phyloP scores from a whole-genome alignment of 2,329 filamentous ascomycete genomes.

The Ophiosphaerella korrae region DNA sequence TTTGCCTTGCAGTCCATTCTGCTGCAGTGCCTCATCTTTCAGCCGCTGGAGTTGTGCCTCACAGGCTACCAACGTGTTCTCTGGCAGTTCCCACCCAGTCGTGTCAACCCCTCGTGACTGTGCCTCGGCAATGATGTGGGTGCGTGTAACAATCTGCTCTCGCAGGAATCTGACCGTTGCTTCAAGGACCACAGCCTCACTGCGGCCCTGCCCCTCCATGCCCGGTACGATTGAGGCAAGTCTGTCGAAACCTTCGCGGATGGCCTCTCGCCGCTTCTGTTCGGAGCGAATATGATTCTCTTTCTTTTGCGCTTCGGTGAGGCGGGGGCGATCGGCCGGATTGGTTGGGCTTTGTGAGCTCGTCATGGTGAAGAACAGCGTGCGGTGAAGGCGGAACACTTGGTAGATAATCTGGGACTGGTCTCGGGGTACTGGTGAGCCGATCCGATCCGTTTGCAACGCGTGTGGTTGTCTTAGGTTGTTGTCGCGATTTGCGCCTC shows the following conservation, averaged over 20 bases:
- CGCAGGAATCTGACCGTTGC: conserved; percentile 52
- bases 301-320: conserved; percentile 74
- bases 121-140: conserved; percentile 44
- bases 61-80: conserved; percentile 35
- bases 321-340: conserved; percentile 62
- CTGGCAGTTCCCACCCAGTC: conserved; percentile 37
- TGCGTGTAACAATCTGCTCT: conserved; percentile 46
- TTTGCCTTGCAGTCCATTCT: conserved; percentile 7
- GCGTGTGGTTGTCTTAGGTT: conserved; percentile 2
- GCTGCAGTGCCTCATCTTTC: conserved; percentile 24
- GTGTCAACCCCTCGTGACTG: conserved; percentile 44
- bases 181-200: conserved; percentile 81
- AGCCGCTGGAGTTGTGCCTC: conserved; percentile 33
- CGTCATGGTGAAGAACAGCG: conserved; percentile 20
- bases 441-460: conserved; percentile 2
- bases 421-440: neutral
- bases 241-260: conserved; percentile 81
- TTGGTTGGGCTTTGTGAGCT: conserved; percentile 36
- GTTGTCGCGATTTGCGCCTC: neutral
- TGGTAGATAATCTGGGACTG: conserved; percentile 1
- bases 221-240: conserved; percentile 81
- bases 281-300: conserved; percentile 74
- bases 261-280: conserved; percentile 72
- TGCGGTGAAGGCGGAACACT: neutral
- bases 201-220: conserved; percentile 80